Evolutionary conservation across 768 basidiomycete genomes (phyloP), one percentile per base, ranked within the genome.

Genomic region (Lepiota venenata): DNA sequence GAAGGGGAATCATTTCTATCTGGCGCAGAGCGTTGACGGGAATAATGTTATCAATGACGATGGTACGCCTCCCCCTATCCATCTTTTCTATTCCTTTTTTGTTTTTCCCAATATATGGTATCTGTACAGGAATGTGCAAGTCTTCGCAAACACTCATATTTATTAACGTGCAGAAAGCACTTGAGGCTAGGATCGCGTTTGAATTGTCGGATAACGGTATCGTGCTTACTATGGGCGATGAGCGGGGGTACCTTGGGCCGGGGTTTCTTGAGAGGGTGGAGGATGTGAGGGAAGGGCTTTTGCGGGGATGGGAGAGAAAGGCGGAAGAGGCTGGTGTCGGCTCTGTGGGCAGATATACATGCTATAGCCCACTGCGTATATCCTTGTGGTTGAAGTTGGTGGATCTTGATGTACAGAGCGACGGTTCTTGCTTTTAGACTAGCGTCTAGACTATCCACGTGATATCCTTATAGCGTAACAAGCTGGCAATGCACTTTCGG

Each of bases 1-100:
- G 93, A 77, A 71, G 11, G 77, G 96, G 21, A 96, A 94, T 63
- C 94, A 98, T 63, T 88, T 98, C 37, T 96, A 99, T 68, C 76
- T 97, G 12, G 94, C 95, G 0, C 88, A 93, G 65, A 86, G 88
- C 35, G 71, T 90, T 2, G 72, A 77, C 2, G 82, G 83, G 8
- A 66, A 83, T 2, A 78, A 80, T 4, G 84, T 91, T 45, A 80
- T 87, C 49, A 93, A n/a, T n/a, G n/a, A n/a, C n/a, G n/a, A 91
- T 58, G 92, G 93, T 91, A 53, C 21, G 83, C 67, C 20, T 11
- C n/a, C 4, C 16, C 37, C n/a, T 12, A 38, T 45, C 29, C 14
- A 32, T 16, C 32, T 39, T 22, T 22, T 16, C 7, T 39, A 16
- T n/a, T n/a, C n/a, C n/a, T n/a, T n/a, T n/a, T n/a, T n/a, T n/a